These are phyloP conservation scores for Astrothelium subdiscretum DNA, from an alignment of 495 filamentous ascomycete species.

Conservation along the genomic window DNA sequence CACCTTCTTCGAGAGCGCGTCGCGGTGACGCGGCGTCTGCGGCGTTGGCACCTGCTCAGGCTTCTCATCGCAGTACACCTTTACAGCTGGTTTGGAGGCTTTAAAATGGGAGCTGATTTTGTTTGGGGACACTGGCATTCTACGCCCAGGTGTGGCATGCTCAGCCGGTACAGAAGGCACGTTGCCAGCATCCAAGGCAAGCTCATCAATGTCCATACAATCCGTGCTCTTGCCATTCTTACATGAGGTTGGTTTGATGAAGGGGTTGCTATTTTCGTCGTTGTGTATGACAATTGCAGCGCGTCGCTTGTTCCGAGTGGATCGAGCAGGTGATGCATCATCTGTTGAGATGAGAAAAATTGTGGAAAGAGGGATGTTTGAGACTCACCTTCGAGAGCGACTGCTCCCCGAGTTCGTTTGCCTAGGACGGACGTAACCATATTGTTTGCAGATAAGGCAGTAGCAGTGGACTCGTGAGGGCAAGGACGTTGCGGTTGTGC, in stretches of 20 bases:
- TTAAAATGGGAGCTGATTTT: conserved; percentile 25
- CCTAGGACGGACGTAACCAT: conserved; percentile 16
- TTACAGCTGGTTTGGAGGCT: conserved; percentile 12
- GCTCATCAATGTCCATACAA: conserved; percentile 28
- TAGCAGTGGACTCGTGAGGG: neutral
- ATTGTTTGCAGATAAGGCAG: neutral
- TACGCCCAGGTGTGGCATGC: conserved; percentile 19
- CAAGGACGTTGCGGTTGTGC: neutral
- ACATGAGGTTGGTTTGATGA: conserved; percentile 19
- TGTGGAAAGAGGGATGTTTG: neutral
- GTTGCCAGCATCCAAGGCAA: neutral
- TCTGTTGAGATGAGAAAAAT: neutral
- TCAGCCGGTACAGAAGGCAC: conserved; percentile 20
- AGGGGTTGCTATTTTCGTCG: conserved; percentile 45
- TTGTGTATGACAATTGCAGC: conserved; percentile 34
- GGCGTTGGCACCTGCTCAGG: conserved; percentile 31
- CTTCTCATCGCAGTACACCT: conserved; percentile 16
- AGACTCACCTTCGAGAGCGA: conserved; percentile 7
- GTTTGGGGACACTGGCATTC: conserved; percentile 20
- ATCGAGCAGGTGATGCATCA: conserved; percentile 15
- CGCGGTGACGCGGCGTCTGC: conserved; percentile 54
- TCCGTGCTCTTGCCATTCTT: conserved; percentile 10
- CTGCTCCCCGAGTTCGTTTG: conserved; percentile 13
- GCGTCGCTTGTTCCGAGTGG: conserved; percentile 51
- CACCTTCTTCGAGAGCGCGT: conserved; percentile 49